Base-by-base conservation (phyloP, 139 green algal genomes). In the Mesostigma viride region DNA sequence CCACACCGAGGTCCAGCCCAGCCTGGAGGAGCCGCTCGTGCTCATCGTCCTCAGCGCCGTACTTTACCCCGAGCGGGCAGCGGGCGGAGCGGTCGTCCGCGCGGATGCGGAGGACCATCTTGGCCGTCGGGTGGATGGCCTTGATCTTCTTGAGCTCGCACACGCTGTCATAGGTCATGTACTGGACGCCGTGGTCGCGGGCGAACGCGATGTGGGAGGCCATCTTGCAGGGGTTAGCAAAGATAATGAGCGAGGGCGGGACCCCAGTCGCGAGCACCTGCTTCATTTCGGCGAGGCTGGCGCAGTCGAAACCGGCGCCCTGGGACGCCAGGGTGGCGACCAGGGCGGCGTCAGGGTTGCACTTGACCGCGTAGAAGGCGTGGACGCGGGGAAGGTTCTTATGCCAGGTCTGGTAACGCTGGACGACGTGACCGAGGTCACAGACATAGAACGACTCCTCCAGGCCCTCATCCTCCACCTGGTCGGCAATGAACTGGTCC, bases 341-440 rank as follows among this genome's bases (percentile, higher is more conserved):
- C 33, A 99, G 72, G 31, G 81, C 87, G 0, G 76, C 69, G 74
- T 99, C 88, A 3, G 82, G 82, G 81, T 95, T 92, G 85, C 91
- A 96, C 85, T 96, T 97, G 58, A 97, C 89, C 2, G 89, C 89
- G 67, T 92, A 98, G 84, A 89, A 93, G 27, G 92, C 89, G 31
- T 78, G 71, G 17, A 97, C 88, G 62, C 91, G 81, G 2, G 92
- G 92, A 81, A 98, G 83, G 3, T 80, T 79, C 30, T 73, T 76
- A 3, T 65, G 62, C 89, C 89, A 96, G 28, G 83, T 83, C 62
- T 83, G 75, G 68, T 83, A 88, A 78, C 91, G 78, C 17, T 84
- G 77, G 40, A 74, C 60, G 8, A 96, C 83, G 6, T 84, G 82
- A 2, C 83, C 91, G 48, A 96, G 76, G 69, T 97, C 91, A n/a